A percentile compares a stretch with the other conserved stretches of the same genome.
Conservation (phyloP, 768 basidiomycete species). For the Pleurotus pulmonarius region DNA sequence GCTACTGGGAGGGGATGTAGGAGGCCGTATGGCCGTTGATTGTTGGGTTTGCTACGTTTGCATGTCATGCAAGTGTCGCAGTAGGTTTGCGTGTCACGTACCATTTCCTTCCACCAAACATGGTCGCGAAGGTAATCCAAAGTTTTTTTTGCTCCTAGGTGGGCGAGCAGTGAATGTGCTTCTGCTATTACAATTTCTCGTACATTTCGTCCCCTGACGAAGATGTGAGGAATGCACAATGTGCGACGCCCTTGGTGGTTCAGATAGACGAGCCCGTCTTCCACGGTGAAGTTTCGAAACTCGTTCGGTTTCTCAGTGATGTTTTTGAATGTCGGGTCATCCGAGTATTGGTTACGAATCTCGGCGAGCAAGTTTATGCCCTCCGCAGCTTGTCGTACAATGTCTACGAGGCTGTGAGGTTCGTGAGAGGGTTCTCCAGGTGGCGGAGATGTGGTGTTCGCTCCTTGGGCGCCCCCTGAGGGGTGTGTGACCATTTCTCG, state of each 20-base stretch:
- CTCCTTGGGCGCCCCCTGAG: background rate
- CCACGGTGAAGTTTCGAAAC: conserved; percentile 15
- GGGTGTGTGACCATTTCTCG: too few species aligned
- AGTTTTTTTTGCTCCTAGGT: conserved; percentile 29
- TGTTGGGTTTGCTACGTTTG: conserved; percentile 11
- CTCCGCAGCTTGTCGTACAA: background rate
- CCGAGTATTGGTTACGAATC: conserved; percentile 11
- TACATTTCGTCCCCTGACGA: conserved; percentile 10
- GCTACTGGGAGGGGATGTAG: conserved; percentile 17
- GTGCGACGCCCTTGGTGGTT: conserved; percentile 4
- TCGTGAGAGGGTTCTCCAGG: background rate
- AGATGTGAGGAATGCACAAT: conserved; percentile 16
- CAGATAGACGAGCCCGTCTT: conserved; percentile 13
- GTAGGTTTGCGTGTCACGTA: conserved; percentile 15
- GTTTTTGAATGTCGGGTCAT: conserved; percentile 18
- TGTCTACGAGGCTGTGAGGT: background rate
- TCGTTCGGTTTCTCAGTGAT: conserved; percentile 12
- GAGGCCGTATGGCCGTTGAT: conserved; percentile 12
- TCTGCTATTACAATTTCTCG: conserved; percentile 26
- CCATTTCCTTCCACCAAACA: conserved; percentile 20
- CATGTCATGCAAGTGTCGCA: conserved; percentile 25
- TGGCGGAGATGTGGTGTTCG: background rate
- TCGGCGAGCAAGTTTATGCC: conserved; percentile 10
- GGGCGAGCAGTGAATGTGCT: conserved; percentile 20
- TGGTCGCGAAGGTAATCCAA: conserved; percentile 21